These are phyloP conservation scores for Petunia axillaris DNA, from an alignment of 257 asterid species.

Conservation along the genomic window DNA sequence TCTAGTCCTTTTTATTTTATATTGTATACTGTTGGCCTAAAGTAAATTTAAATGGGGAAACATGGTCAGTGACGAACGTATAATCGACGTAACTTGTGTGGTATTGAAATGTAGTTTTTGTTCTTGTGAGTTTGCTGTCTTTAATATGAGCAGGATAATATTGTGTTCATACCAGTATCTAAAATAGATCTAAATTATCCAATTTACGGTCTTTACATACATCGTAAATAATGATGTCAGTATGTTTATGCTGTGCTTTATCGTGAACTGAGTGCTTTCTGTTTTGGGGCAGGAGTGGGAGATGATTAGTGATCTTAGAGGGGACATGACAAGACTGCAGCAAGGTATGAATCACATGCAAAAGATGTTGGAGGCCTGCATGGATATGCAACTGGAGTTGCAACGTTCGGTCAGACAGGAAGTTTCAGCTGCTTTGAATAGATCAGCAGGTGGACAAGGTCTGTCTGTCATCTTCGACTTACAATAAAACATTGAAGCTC, in stretches of 20 bases:
- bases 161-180: constrained; percentile 8
- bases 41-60: no score
- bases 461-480: constrained; percentile 25
- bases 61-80: no score
- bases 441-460: constrained; percentile 83
- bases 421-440: constrained; percentile 91
- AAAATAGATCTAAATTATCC: background rate
- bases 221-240: background rate
- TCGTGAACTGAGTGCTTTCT: constrained; percentile 10
- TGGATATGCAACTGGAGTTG: constrained; percentile 98
- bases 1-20: no score
- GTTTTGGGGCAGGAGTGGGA: constrained; percentile 73
- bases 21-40: no score
- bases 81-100: no score
- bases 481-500: constrained; percentile 5
- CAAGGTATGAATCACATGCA: constrained; percentile 97
- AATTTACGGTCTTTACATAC: background rate
- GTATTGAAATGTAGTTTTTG: no score
- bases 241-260: constrained; percentile 15
- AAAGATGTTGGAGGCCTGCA: constrained; percentile 96
- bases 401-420: constrained; percentile 95
- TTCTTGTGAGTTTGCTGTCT: background rate
- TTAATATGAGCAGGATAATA: constrained; percentile 10
- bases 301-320: constrained; percentile 74
- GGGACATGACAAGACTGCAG: constrained; percentile 78